Percentiles rank a stretch among this genome's conserved stretches.
Conservation (phyloP, 2,329 filamentous ascomycete genomes). For the Pseudovirgaria hyperparasitica region DNA sequence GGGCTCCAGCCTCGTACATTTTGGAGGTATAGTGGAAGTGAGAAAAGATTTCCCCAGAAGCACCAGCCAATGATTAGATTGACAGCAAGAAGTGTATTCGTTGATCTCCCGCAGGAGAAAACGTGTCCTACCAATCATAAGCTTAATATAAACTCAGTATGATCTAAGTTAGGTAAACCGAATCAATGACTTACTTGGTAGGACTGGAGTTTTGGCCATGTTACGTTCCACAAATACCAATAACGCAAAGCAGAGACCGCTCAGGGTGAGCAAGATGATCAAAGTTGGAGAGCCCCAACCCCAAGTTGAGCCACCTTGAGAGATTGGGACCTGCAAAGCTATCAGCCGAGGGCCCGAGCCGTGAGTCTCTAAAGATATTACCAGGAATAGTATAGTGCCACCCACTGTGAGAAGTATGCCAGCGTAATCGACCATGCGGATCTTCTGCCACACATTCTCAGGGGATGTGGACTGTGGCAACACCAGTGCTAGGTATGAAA, state of each 20-base stretch:
- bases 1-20: constrained; percentile 11
- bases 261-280: constrained; percentile 3
- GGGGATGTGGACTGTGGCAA: constrained; percentile 1
- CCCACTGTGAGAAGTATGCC: constrained; percentile 1
- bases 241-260: too few species aligned
- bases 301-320: constrained; percentile 3
- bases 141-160: too few species aligned
- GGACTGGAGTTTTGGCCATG: too few species aligned
- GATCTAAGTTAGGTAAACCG: too few species aligned
- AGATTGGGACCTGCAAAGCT: constrained; percentile 2
- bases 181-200: too few species aligned
- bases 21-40: constrained; percentile 15
- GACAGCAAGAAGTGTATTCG: constrained; percentile 1
- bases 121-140: too few species aligned
- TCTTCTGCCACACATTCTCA: constrained; percentile 2
- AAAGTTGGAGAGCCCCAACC: constrained; percentile 3
- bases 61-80: constrained; percentile 26
- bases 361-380: too few species aligned
- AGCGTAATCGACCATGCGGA: constrained; percentile 2
- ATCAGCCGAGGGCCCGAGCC: too few species aligned
- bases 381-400: constrained; percentile 2
- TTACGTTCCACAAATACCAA: too few species aligned
- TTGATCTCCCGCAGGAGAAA: too few species aligned
- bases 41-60: constrained; percentile 35
- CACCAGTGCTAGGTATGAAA: not conserved